A percentile compares a stretch with the other conserved stretches of the same genome.
These are phyloP conservation scores for Epicoccum sorghinum DNA, from an alignment of 2,329 filamentous ascomycete species.

Conservation along the genomic window DNA sequence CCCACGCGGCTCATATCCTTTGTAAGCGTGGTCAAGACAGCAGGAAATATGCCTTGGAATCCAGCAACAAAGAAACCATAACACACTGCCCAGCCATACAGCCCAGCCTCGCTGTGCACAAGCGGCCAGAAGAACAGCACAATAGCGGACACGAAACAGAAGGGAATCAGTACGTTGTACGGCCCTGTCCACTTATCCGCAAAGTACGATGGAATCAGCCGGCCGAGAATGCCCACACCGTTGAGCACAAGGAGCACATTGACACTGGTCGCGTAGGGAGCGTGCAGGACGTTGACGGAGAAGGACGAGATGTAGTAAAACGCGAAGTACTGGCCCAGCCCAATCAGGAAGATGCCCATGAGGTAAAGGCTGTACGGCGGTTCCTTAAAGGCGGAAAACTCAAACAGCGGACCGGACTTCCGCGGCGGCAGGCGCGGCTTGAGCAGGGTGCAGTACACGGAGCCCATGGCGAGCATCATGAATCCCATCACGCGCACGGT, in stretches of 20 bases:
- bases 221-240: constrained; percentile 61
- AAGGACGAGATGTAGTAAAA: constrained; percentile 55
- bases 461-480: constrained; percentile 58
- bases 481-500: constrained; percentile 68
- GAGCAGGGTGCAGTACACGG: constrained; percentile 46
- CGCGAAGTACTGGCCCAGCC: constrained; percentile 49
- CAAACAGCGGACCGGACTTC: constrained; percentile 51
- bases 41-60: constrained; percentile 55
- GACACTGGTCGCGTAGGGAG: constrained; percentile 59
- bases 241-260: constrained; percentile 64
- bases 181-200: constrained; percentile 61
- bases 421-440: constrained; percentile 52
- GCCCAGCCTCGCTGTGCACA: constrained; percentile 48
- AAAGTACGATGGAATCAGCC: constrained; percentile 59
- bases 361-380: constrained; percentile 48
- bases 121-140: constrained; percentile 64
- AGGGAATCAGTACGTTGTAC: constrained; percentile 63
- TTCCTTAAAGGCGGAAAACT: constrained; percentile 51
- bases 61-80: constrained; percentile 55
- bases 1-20: constrained; percentile 56
- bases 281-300: constrained; percentile 50
- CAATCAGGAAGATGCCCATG: constrained; percentile 42
- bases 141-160: constrained; percentile 53
- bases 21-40: constrained; percentile 51
- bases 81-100: constrained; percentile 54